Percentiles rank a stretch among this genome's conserved stretches.
Evolutionary conservation across 352 stramenopile genomes (phyloP).

Genomic region (Phytophthora fragariaefolia): DNA sequence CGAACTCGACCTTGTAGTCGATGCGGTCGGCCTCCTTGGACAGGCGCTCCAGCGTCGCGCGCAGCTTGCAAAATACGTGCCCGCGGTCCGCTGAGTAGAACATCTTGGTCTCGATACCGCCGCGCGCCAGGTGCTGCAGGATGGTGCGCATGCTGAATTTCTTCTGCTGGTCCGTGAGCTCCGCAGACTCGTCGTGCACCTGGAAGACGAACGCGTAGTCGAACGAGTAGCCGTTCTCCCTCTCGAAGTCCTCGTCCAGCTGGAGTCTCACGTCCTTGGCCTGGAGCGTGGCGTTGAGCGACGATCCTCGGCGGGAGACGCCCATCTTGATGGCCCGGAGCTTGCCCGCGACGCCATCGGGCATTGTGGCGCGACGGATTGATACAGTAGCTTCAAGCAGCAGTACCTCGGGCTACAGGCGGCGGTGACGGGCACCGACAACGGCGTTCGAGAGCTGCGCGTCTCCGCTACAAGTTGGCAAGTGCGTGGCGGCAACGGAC

Average conservation of each 20-base stretch:
- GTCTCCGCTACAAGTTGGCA: conserved; percentile 10
- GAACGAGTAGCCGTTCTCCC: conserved; percentile 78
- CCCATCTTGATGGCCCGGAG: conserved; percentile 71
- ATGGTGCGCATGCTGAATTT: conserved; percentile 76
- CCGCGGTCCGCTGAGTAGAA: conserved; percentile 77
- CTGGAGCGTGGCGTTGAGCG: conserved; percentile 68
- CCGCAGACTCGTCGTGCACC: conserved; percentile 70
- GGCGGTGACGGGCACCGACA: conserved; percentile 18
- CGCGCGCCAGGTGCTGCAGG: conserved; percentile 66
- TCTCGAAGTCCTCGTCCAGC: conserved; percentile 67
- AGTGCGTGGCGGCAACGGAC: conserved; percentile 24
- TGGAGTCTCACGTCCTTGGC: conserved; percentile 69
- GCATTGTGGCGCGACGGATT: conserved; percentile 20
- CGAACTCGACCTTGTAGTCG: conserved; percentile 84
- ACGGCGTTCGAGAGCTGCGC: conserved; percentile 3
- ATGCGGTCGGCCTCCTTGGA: conserved; percentile 77
- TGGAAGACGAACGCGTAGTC: conserved; percentile 87
- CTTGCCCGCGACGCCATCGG: conserved; percentile 32
- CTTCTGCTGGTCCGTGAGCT: conserved; percentile 65
- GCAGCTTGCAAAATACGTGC: conserved; percentile 81
- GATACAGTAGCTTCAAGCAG: conserved; percentile 10
- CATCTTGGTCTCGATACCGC: conserved; percentile 86
- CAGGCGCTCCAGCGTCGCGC: conserved; percentile 66
- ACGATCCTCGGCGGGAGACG: conserved; percentile 66
- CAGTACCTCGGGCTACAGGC: conserved; percentile 3